Percentiles rank a stretch among this genome's conserved stretches.
Conservation (phyloP, 2,329 filamentous ascomycete species). For the Claviceps maximensis region DNA sequence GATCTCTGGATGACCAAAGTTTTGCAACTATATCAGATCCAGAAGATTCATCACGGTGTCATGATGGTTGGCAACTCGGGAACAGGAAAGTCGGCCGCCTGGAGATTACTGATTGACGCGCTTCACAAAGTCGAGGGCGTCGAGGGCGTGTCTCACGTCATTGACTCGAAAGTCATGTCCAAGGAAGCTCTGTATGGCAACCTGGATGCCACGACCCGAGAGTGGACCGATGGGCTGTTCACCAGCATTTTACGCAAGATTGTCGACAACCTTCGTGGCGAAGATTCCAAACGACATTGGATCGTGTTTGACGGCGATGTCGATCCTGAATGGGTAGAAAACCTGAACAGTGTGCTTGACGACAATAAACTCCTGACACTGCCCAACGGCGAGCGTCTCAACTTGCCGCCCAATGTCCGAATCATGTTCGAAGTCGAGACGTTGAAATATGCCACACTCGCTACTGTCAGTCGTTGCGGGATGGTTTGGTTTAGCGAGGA, state of each 20-base stretch:
- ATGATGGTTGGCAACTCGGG: slow-evolving; percentile 99
- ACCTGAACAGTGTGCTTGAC: slow-evolving; percentile 97
- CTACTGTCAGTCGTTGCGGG: slow-evolving; percentile 97
- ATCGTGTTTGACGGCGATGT: slow-evolving; percentile 99
- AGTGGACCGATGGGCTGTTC: slow-evolving; percentile 98
- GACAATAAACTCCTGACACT: slow-evolving; percentile 97
- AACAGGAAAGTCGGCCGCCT: slow-evolving; percentile 91
- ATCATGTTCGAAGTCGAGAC: slow-evolving; percentile 99
- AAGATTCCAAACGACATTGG: slow-evolving; percentile 95
- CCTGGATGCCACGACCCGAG: slow-evolving; percentile 88
- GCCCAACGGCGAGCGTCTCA: slow-evolving; percentile 95
- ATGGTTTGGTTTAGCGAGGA: slow-evolving; percentile 99
- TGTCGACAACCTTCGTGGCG: slow-evolving; percentile 93
- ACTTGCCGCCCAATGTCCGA: slow-evolving; percentile 83
- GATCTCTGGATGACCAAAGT: slow-evolving; percentile 97
- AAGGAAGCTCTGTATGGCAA: slow-evolving; percentile 96
- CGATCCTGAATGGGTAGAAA: slow-evolving; percentile 98
- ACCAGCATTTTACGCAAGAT: slow-evolving; percentile 97
- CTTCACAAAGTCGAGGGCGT: slow-evolving; percentile 80
- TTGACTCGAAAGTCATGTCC: slow-evolving; percentile 99
- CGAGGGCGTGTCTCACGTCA: slow-evolving; percentile 92
- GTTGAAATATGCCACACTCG: slow-evolving; percentile 90
- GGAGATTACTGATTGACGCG: slow-evolving; percentile 84
- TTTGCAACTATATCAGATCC: slow-evolving; percentile 93
- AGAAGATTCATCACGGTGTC: slow-evolving; percentile 94